phyloP scores from a whole-genome alignment of 768 basidiomycete species.

The Psilocybe tampanensis region DNA sequence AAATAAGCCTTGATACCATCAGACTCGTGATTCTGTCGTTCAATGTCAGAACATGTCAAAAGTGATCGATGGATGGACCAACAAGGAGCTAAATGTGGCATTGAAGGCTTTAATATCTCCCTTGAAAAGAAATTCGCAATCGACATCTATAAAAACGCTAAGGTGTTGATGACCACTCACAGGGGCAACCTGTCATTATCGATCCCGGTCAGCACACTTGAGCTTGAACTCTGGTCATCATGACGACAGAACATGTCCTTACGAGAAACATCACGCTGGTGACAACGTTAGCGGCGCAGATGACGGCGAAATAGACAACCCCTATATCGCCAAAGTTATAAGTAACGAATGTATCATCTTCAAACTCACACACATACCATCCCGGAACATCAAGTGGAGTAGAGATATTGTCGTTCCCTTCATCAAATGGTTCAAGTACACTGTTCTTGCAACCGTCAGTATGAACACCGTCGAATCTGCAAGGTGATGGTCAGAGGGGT shows the following conservation, averaged over 20 bases:
- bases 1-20: constrained; percentile 2
- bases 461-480: constrained; percentile 1
- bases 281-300: constrained; percentile 4
- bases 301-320: constrained; percentile 5
- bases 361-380: constrained; percentile 5
- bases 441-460: neutral
- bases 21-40: neutral
- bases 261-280: constrained; percentile 8
- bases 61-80: neutral
- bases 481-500: neutral
- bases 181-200: neutral
- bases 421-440: neutral
- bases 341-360: too few relatives aligned
- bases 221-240: neutral
- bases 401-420: neutral
- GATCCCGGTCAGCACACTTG: neutral
- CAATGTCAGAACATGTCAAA: neutral
- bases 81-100: constrained; percentile 1
- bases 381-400: constrained; percentile 1
- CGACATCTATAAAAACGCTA: neutral
- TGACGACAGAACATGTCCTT: neutral
- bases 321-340: too few relatives aligned
- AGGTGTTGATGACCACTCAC: neutral
- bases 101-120: constrained; percentile 1
- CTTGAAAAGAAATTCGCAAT: neutral